Percentiles rank a stretch among this genome's conserved stretches.
phyloP scores from a whole-genome alignment of 192 early-diverging fungal genomes.

The Dissophora ornata region DNA sequence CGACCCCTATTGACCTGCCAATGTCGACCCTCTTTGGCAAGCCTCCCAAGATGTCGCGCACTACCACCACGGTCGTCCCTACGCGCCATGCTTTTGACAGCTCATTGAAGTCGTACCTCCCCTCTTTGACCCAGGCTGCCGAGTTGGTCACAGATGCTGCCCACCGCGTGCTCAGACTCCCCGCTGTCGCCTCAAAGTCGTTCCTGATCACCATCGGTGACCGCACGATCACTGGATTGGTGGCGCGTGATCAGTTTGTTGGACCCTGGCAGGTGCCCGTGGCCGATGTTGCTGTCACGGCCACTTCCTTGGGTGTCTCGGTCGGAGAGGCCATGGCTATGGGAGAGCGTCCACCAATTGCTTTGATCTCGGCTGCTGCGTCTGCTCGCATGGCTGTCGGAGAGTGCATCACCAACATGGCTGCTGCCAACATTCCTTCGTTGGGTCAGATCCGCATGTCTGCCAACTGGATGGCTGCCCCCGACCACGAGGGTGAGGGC shows the following conservation, averaged over 20 bases:
- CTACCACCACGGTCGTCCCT: slow-evolving; percentile 65
- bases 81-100: slow-evolving; percentile 68
- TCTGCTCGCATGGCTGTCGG: slow-evolving; percentile 98
- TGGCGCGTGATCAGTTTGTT: slow-evolving; percentile 97
- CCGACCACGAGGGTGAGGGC: slow-evolving; percentile 92
- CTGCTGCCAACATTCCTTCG: slow-evolving; percentile 83
- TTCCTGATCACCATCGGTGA: slow-evolving; percentile 99
- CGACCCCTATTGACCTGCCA: slow-evolving; percentile 86
- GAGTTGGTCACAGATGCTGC: slow-evolving; percentile 73
- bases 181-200: slow-evolving; percentile 90
- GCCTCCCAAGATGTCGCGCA: slow-evolving; percentile 94
- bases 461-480: slow-evolving; percentile 99
- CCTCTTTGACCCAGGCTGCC: slow-evolving; percentile 38
- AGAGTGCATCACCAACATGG: slow-evolving; percentile 92
- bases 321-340: slow-evolving; percentile 97
- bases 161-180: slow-evolving; percentile 83
- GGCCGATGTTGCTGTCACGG: slow-evolving; percentile 94
- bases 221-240: slow-evolving; percentile 93
- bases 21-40: slow-evolving; percentile 98
- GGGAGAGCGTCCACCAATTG: slow-evolving; percentile 94
- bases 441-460: slow-evolving; percentile 84
- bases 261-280: slow-evolving; percentile 99
- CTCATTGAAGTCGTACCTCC: slow-evolving; percentile 69
- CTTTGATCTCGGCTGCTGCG: slow-evolving; percentile 86
- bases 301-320: slow-evolving; percentile 78